Evolutionary conservation across 176 grass and related monocot genomes (phyloP), one percentile per base, ranked within the genome.

Genomic region (Urochloa ruziziensis): DNA sequence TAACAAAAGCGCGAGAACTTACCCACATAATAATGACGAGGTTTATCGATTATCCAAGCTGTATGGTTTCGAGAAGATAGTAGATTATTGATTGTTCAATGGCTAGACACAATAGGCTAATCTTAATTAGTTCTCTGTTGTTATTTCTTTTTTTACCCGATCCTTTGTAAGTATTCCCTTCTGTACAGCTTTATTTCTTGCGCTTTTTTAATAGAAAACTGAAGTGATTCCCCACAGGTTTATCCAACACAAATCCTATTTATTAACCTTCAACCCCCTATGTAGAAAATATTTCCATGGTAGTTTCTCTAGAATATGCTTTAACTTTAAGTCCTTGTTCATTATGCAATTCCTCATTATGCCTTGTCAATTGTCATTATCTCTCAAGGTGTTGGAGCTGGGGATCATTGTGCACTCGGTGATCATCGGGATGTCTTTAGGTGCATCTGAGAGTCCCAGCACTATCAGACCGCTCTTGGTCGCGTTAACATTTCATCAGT

Each of bases 361-460:
- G n/a, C 10, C 35, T 75, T n/a, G 33, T 28, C 21, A 65, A 49
- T 81, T 25, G 15, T 88, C 30, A 16, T 49, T 74, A 54, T 33
- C 7, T 40, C 1, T 29, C 3, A 68, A 94, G 92, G 92, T 89
- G 66, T 69, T 91, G 48, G 92, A 91, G 83, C 36, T 91, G 35
- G 92, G 89, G 9, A 94, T 91, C 69, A 72, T 94, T 30, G 89
- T 89, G 27, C 92, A 93, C 37, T 93, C 91, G 0, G 82, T 93
- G 53, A 90, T 93, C 59, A 88, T 93, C 54, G 91, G 91, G 18
- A 90, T 93, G 49, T 82, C 91, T 0, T 2, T 93, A 6, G 91
- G 91, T 3, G 66, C 88, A 35, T 90, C 85, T 0, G 82, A 90
- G 46, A 85, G 77, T 30, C 18, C 91, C 16, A 82, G 60, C 71